Base-by-base conservation (phyloP, 73 alveolate species). In the Paramecium octaurelia region DNA sequence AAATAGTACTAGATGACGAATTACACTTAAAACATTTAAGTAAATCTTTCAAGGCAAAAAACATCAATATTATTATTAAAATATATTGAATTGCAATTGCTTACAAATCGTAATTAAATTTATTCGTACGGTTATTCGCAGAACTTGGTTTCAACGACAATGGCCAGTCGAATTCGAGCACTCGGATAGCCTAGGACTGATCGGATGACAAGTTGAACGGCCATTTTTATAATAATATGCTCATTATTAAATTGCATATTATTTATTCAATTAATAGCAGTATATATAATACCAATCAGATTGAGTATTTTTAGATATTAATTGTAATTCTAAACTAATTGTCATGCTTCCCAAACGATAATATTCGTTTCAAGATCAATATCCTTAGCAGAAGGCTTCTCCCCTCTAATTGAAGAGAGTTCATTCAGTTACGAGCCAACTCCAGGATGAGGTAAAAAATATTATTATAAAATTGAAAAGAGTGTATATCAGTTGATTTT, bases 391-490 rank as follows among this genome's bases (percentile, higher is more conserved):
- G 18, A 23, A 35, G 31, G 8, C 87, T 8, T 38, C 59, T 21
- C 87, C 57, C 20, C 46, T 43, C 2, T 20, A 12, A 35, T 38
- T 36, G 3, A 40, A 73, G 18, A 73, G 87, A 34, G 59, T 36
- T 36, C 59, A 36, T 36, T 36, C 87, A 1, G n/a, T 36, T 20
- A 34, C 86, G 0, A 20, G 43, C 16, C 36, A 12, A 35, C 54
- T 36, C 18, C 4, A 34, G 34, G 87, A 73, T 73, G 87, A 73
- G n/a, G 87, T 73, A 68, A 31, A 27, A 12, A 36, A 16, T 73
- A 73, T 73, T 34, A 36, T 36, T 73, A 36, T 73, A 73, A 64
- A 64, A 64, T 64, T 73, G 84, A 23, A 29, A 29, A 80, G 91
- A 80, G 57, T 35, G 57, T 80, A 23, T 44, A 44, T 80, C 27